Evolutionary conservation across 2,329 filamentous ascomycete genomes (phyloP).

Genomic region (Penicillium palitans): DNA sequence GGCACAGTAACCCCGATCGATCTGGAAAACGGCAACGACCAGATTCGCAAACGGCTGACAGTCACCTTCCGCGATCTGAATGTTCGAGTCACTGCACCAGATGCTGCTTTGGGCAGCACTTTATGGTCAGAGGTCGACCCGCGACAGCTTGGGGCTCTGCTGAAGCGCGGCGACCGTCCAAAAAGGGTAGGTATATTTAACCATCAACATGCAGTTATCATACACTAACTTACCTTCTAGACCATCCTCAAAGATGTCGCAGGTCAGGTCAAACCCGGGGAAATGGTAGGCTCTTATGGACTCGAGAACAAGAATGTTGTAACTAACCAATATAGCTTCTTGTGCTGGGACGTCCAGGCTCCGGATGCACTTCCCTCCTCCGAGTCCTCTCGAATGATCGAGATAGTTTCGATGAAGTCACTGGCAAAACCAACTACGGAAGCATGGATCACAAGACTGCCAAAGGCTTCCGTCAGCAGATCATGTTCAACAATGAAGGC

Average conservation of each 20-base stretch:
- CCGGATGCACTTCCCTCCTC: constrained; percentile 69
- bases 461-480: constrained; percentile 46
- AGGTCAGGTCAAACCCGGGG: constrained; percentile 45
- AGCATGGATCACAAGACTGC: constrained; percentile 52
- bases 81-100: constrained; percentile 38
- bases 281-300: constrained; percentile 41
- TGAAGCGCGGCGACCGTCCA: constrained; percentile 20
- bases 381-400: constrained; percentile 68
- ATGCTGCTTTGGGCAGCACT: constrained; percentile 39
- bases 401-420: constrained; percentile 58
- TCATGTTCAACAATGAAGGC: constrained; percentile 70
- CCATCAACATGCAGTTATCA: neutral
- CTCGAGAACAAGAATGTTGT: neutral
- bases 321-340: constrained; percentile 49
- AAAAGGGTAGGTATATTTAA: constrained; percentile 30
- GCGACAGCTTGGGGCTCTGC: constrained; percentile 27
- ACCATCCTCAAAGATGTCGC: constrained; percentile 42
- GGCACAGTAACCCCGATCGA: constrained; percentile 28
- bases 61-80: constrained; percentile 40
- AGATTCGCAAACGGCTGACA: constrained; percentile 35
- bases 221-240: constrained; percentile 23
- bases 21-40: constrained; percentile 23
- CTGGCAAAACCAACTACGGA: constrained; percentile 55
- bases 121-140: constrained; percentile 37
- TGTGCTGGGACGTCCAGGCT: constrained; percentile 66